Base-by-base conservation (phyloP, 2,329 filamentous ascomycete genomes). In the Fusarium avenaceum region DNA sequence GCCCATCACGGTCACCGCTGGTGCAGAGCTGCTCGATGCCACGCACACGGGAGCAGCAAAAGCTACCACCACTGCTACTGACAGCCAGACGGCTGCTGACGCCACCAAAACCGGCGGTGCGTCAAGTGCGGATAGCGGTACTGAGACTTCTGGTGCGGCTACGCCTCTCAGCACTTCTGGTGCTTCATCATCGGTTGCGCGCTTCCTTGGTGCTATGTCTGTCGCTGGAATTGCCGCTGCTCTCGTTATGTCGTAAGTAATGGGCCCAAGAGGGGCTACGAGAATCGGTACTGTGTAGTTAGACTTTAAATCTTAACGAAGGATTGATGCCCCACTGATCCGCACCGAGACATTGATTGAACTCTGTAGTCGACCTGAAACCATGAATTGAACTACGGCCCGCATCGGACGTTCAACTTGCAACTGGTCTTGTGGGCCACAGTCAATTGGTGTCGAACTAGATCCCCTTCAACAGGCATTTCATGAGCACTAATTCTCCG, bases 21-120 rank as follows among this genome's bases (percentile, higher is more conserved):
- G 59, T n/a, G 24, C 45, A 17, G 58, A 63, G 11, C 33, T 63
- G 6, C 60, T 63, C 14, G 19, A 39, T 17, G 58, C 60, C 11
- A 63, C 57, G 24, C 60, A 57, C n/a, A 56, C 60, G 9, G 20
- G 50, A 38, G 44, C 43, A 15, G 43, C 39, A 13, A 44, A 47
- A n/a, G 39, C 42, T 2, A 54, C 39, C 19, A 24, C 43, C 0
- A 63, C 58, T 13, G 44, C 35, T 39, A 45, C 55, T 5, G 42
- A 30, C 17, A 50, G 15, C n/a, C 35, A 38, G 35, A 38, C 17
- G 17, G 35, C 35, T 38, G 10, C 30, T 38, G 48, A 53, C 10
- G 54, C 54, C 20, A 57, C 46, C 35, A 40, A 35, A 35, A 52
- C 53, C 4, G 40, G 33, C 19, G 28, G 17, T 10, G 39, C 45